phyloP scores from a whole-genome alignment of 169 alveolate species.

The Plasmodium knowlesi region DNA sequence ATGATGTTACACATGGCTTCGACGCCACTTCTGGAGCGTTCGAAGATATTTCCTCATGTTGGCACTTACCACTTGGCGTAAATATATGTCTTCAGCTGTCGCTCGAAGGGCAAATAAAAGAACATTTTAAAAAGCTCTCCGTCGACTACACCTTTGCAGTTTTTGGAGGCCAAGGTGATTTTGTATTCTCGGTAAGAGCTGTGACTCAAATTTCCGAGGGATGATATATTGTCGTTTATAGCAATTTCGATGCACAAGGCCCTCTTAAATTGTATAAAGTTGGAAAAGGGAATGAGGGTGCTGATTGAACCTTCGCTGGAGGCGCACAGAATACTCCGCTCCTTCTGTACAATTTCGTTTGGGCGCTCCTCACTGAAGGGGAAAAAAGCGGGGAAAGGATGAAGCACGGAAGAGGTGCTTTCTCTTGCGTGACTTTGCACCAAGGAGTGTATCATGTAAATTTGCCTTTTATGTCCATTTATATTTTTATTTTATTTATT shows the following conservation, averaged over 20 bases:
- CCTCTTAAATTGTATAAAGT: constrained; percentile 22
- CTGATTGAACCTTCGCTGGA: constrained; percentile 70
- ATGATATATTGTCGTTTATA: constrained; percentile 32
- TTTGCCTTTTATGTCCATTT: neutral
- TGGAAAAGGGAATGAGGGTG: constrained; percentile 44
- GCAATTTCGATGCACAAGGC: constrained; percentile 69
- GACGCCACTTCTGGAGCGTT: neutral
- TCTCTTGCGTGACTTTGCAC: neutral
- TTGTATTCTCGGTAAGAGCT: constrained; percentile 29
- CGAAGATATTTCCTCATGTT: neutral
- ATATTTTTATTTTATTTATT: neutral
- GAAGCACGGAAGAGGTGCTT: neutral
- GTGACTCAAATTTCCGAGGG: constrained; percentile 45
- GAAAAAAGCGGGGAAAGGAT: neutral
- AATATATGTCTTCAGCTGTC: constrained; percentile 34
- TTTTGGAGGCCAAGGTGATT: constrained; percentile 12
- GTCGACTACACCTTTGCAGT: constrained; percentile 46
- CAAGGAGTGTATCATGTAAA: neutral
- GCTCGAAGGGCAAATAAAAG: constrained; percentile 55
- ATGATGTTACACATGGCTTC: neutral
- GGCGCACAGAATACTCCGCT: constrained; percentile 47
- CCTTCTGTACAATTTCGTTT: constrained; percentile 23
- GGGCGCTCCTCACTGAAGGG: constrained; percentile 6
- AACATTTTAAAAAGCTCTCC: constrained; percentile 58
- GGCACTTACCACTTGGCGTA: constrained; percentile 52